phyloP scores from a whole-genome alignment of 306 rosid genomes.

The Vachellia collinsii region DNA sequence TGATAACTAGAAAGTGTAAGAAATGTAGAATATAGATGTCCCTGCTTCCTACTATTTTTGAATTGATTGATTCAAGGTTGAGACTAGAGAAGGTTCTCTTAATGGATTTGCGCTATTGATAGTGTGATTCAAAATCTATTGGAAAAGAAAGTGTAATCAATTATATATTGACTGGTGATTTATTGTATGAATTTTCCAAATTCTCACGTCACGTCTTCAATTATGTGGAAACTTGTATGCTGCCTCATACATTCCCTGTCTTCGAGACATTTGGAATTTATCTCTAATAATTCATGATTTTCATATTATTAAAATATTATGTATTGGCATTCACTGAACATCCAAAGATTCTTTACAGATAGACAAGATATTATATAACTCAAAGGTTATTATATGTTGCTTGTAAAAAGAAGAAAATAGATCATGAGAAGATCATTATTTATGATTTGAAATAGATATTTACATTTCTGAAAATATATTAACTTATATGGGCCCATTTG shows the following conservation, averaged over 20 bases:
- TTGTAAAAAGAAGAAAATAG: no score
- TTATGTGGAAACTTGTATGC: neutral
- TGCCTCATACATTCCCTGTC: neutral
- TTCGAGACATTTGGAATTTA: neutral
- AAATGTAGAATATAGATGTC: constrained; percentile 35
- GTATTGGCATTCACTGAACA: no score
- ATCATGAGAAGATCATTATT: no score
- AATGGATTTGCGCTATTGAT: constrained; percentile 32
- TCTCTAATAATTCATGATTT: neutral
- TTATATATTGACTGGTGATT: constrained; percentile 21
- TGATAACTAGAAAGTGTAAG: constrained; percentile 28
- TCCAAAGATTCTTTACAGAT: no score
- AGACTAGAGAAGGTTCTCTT: constrained; percentile 13
- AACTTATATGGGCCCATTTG: no score
- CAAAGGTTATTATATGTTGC: no score
- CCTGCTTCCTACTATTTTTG: constrained; percentile 28
- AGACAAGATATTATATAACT: no score
- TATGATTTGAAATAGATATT: no score
- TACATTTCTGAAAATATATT: no score
- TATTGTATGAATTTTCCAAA: constrained; percentile 18
- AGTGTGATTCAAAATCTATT: constrained; percentile 29
- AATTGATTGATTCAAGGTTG: constrained; percentile 36
- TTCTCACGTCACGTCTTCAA: neutral
- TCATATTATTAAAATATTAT: no score
- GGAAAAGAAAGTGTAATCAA: constrained; percentile 15